phyloP scores from a whole-genome alignment of 2,329 filamentous ascomycete genomes.

The Apiospora sp. region DNA sequence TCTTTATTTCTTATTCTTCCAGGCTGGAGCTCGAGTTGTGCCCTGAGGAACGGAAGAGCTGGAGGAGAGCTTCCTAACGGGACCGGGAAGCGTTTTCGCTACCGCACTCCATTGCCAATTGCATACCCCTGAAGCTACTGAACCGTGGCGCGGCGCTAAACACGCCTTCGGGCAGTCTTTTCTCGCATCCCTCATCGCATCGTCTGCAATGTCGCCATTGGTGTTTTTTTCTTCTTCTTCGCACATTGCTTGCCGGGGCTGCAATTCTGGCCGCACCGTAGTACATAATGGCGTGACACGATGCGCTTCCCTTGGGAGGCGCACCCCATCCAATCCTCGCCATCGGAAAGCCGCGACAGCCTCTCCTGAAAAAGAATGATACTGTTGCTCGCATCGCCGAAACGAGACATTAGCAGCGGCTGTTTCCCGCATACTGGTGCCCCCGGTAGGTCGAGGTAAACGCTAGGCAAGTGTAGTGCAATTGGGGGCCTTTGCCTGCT shows the following conservation, averaged over 20 bases:
- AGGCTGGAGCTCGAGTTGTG: neutral
- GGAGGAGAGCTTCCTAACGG: neutral
- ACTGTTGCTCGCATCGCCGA: neutral
- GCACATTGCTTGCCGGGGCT: neutral
- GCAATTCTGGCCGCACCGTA: constrained; percentile 11
- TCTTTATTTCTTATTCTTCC: neutral
- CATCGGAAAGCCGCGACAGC: constrained; percentile 13
- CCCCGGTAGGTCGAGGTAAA: neutral
- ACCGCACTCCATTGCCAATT: neutral
- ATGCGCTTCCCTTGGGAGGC: neutral
- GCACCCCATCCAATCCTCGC: neutral
- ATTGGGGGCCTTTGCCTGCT: neutral
- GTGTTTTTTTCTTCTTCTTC: neutral
- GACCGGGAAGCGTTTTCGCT: neutral
- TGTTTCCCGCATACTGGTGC: neutral
- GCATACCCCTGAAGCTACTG: constrained; percentile 18
- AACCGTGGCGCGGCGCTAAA: constrained; percentile 11
- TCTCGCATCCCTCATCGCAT: constrained; percentile 18
- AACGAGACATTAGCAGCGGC: neutral
- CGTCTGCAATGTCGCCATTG: neutral
- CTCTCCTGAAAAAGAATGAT: neutral
- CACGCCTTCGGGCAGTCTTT: constrained; percentile 8
- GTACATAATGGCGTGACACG: constrained; percentile 8
- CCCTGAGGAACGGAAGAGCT: neutral
- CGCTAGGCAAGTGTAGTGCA: neutral